These are phyloP conservation scores for Rhynchospora pubera DNA, from an alignment of 176 grass and related monocot species.

Conservation along the genomic window DNA sequence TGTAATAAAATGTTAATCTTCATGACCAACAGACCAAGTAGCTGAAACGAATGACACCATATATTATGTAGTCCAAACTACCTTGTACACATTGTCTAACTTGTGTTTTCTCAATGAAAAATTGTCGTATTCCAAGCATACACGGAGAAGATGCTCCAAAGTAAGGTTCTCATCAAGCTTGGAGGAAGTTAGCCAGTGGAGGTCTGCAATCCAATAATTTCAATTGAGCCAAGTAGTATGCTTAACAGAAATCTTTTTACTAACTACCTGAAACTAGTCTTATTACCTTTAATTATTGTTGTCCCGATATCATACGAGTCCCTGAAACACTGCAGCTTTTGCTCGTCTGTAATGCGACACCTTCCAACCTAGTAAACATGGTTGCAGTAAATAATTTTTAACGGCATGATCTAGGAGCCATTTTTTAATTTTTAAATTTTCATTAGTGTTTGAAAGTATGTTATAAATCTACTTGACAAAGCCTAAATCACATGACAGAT, in stretches of 20 bases:
- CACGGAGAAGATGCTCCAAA: constrained; percentile 61
- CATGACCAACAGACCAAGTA: not conserved
- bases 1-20: constrained; percentile 31
- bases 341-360: constrained; percentile 44
- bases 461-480: not conserved
- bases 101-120: constrained; percentile 14
- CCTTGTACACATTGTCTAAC: constrained; percentile 76
- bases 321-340: constrained; percentile 66
- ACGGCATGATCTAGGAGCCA: not conserved
- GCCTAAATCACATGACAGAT: not conserved
- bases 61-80: constrained; percentile 19
- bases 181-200: constrained; percentile 51
- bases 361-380: constrained; percentile 36
- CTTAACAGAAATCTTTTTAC: constrained; percentile 22
- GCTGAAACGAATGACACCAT: not conserved
- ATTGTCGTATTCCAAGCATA: constrained; percentile 63
- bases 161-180: constrained; percentile 72
- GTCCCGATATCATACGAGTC: constrained; percentile 72
- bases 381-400: not conserved
- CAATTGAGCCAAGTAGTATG: constrained; percentile 19
- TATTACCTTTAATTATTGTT: constrained; percentile 66
- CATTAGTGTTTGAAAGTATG: not conserved
- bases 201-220: constrained; percentile 40
- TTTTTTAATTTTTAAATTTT: not conserved
- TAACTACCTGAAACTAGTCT: not conserved